Percentiles rank a stretch among this genome's conserved stretches.
phyloP scores from a whole-genome alignment of 2,329 filamentous ascomycete genomes.

The Endoconidiophora laricicola region DNA sequence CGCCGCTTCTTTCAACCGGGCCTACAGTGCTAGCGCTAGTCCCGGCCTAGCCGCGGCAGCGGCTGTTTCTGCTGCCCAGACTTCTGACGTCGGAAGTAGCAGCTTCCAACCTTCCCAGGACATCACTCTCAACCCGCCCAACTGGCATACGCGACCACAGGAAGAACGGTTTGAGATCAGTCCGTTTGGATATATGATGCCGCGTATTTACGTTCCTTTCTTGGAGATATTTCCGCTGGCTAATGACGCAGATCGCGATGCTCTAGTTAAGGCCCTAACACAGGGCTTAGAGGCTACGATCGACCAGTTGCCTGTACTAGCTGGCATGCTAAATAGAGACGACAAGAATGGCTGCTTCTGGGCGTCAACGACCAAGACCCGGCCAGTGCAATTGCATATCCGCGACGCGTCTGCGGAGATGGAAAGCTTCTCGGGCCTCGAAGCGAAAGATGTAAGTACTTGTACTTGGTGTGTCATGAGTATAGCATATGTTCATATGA shows the following conservation, averaged over 20 bases:
- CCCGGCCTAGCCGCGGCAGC: no score
- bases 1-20: no score
- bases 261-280: background rate
- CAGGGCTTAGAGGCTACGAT: constrained; percentile 4
- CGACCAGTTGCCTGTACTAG: background rate
- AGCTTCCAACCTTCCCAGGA: background rate
- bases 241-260: background rate
- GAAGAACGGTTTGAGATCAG: constrained; percentile 4
- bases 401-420: background rate
- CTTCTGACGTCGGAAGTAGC: no score
- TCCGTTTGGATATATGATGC: constrained; percentile 8
- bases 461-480: background rate
- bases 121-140: background rate
- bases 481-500: no score
- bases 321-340: background rate
- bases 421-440: constrained; percentile 3
- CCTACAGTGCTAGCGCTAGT: no score
- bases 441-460: constrained; percentile 8
- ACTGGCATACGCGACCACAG: constrained; percentile 1
- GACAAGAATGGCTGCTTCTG: background rate
- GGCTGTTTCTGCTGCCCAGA: no score
- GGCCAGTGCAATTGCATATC: background rate
- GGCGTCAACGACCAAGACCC: background rate
- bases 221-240: constrained; percentile 3
- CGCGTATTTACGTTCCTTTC: constrained; percentile 4